Evolutionary conservation across 2,329 filamentous ascomycete genomes (phyloP).

Genomic region (Rutstroemia sp.): DNA sequence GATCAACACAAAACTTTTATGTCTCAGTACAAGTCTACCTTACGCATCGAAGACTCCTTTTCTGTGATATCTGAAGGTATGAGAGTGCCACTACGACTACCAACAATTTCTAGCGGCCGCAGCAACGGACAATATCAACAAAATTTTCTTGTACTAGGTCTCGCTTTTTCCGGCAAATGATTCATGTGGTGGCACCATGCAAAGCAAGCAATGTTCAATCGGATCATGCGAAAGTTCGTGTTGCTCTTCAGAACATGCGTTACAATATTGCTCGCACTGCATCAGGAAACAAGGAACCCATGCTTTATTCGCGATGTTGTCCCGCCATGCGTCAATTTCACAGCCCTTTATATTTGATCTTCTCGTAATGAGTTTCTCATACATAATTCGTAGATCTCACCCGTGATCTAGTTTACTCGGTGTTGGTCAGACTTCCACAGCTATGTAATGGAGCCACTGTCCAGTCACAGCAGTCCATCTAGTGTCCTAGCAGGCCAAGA

Average conservation of each 20-base stretch:
- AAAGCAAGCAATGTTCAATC: not conserved
- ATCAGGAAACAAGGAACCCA: constrained; percentile 4
- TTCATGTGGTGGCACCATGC: constrained; percentile 4
- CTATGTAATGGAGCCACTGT: not conserved
- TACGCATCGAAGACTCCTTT: too few species aligned
- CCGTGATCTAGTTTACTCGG: not conserved
- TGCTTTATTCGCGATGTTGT: not conserved
- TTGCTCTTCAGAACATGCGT: constrained; percentile 2
- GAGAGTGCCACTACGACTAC: not conserved
- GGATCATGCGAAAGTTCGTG: constrained; percentile 6
- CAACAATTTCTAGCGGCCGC: not conserved
- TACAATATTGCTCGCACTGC: constrained; percentile 8
- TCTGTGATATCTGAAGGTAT: too few species aligned
- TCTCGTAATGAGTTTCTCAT: not conserved
- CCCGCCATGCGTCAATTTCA: not conserved
- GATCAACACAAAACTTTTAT: too few species aligned
- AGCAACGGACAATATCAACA: constrained; percentile 3
- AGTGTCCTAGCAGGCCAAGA: not conserved
- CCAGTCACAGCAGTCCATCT: not conserved
- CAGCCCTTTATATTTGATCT: not conserved
- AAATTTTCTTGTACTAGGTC: constrained; percentile 1
- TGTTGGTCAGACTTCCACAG: constrained; percentile 2
- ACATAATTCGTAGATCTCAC: not conserved
- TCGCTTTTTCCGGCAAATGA: constrained; percentile 4
- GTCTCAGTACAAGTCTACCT: too few species aligned